Evolutionary conservation across 2,329 filamentous ascomycete species (phyloP), one percentile per base, ranked within the genome.

Genomic region (Neurospora sp.): DNA sequence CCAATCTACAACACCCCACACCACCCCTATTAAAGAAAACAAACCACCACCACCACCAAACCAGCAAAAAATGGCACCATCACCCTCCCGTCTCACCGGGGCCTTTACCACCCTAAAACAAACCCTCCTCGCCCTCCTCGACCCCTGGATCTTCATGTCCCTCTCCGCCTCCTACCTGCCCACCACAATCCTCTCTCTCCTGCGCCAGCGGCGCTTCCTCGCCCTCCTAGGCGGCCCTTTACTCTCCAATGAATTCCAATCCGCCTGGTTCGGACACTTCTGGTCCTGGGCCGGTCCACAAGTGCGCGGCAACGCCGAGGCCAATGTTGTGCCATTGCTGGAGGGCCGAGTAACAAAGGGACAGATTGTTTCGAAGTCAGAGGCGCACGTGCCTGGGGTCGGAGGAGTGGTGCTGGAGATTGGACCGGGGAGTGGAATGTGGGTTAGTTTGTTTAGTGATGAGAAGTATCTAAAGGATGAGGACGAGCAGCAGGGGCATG

Each of bases 371-470:
- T 77, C 79, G 0, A 77, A 77, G 15, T 28, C 58, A 33, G 66
- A 70, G 23, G 74, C 46, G 78, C 76, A 23, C 75, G 77, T 69
- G 75, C 79, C 70, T 0, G 69, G 74, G 28, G 69, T 75, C 0
- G 68, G 67, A 5, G 75, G 88, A 2, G 80, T 84, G 2, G 84
- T 89, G 5, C 77, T 90, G 62, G 89, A 91, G 78, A 82, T 91
- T 69, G 89, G 89, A 2, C 84, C 89, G 1, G 89, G 87, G 3
- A 82, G 79, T 1, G 89, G 89, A 2, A 81, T 88, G 77, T 90
- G 87, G 88, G 83, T 87, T 4, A 81, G 84, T 42, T 77, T 89
- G 19, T 87, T 89, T 58, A 62, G 52, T 36, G 52, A 62, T 70
- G 71, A 2, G 68, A 71, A 38, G 52, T 69, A 69, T 39, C 7